A percentile compares a stretch with the other conserved stretches of the same genome.
phyloP scores from a whole-genome alignment of 192 early-diverging fungal genomes.

The Lobulomyces angularis region DNA sequence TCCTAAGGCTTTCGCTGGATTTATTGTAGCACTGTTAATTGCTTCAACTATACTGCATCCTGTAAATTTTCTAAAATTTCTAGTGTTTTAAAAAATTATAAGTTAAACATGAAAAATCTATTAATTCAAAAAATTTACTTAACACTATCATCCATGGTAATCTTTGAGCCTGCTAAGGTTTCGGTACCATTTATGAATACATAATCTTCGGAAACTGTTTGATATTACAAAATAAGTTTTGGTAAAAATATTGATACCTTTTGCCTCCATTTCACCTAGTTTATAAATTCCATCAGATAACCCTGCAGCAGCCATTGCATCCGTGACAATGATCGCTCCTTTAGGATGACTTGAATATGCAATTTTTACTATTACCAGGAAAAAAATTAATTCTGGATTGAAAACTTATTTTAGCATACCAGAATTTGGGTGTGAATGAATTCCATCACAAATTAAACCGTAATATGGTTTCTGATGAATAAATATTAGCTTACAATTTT shows the following conservation, averaged over 20 bases:
- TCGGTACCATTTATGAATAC: constrained; percentile 64
- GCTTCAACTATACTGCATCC: constrained; percentile 64
- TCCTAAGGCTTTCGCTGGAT: constrained; percentile 62
- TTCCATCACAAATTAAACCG: constrained; percentile 73
- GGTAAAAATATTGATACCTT: constrained; percentile 29
- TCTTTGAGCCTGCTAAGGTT: constrained; percentile 52
- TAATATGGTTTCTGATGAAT: constrained; percentile 70
- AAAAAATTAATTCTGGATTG: background rate
- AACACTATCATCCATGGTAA: background rate
- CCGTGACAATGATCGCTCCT: constrained; percentile 67
- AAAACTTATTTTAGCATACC: constrained; percentile 1
- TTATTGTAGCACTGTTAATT: constrained; percentile 64
- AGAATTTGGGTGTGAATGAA: constrained; percentile 70
- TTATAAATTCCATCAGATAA: constrained; percentile 57
- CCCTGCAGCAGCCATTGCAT: constrained; percentile 67
- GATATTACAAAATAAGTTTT: too few relatives aligned
- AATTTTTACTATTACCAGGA: constrained; percentile 39
- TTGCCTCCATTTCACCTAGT: constrained; percentile 53
- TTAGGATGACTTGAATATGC: constrained; percentile 68
- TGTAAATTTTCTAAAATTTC: constrained; percentile 67
- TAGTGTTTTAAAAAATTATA: too few relatives aligned
- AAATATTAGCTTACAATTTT: constrained; percentile 11
- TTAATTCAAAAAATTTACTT: constrained; percentile 29
- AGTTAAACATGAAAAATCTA: constrained; percentile 63
- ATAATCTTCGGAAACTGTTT: constrained; percentile 40